Conservation (phyloP, 495 filamentous ascomycete species). For the Bombardia bombarda region DNA sequence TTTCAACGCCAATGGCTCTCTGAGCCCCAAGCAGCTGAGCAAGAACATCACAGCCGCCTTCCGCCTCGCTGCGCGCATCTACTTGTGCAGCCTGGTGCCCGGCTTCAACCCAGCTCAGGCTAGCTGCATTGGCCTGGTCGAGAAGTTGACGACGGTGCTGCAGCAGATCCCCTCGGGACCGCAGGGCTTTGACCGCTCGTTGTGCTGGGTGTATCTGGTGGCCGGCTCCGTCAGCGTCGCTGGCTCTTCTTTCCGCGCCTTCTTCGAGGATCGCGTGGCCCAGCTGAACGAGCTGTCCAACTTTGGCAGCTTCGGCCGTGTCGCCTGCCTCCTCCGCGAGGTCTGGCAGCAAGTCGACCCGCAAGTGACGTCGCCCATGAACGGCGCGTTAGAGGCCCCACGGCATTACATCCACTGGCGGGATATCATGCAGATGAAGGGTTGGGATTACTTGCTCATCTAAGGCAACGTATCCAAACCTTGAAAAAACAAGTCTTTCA, state of each 20-base stretch:
- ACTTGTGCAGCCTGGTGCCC: slow-evolving; percentile 88
- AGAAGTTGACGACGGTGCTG: slow-evolving; percentile 61
- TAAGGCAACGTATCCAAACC: slow-evolving; percentile 29
- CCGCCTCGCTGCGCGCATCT: slow-evolving; percentile 87
- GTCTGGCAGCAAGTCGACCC: slow-evolving; percentile 70
- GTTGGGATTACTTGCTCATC: slow-evolving; percentile 89
- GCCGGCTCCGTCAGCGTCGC: slow-evolving; percentile 67
- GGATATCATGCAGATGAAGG: slow-evolving; percentile 85
- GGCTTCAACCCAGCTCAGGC: slow-evolving; percentile 66
- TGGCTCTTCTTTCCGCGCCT: slow-evolving; percentile 61
- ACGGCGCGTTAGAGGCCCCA: slow-evolving; percentile 34
- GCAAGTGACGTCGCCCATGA: slow-evolving; percentile 30
- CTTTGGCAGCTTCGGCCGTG: slow-evolving; percentile 77
- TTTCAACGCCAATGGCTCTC: slow-evolving; percentile 60
- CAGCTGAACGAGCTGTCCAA: slow-evolving; percentile 66
- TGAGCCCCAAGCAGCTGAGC: slow-evolving; percentile 72
- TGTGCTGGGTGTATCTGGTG: slow-evolving; percentile 89
- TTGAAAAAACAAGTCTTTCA: slow-evolving; percentile 15
- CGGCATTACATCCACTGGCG: slow-evolving; percentile 75
- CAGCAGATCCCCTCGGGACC: slow-evolving; percentile 73
- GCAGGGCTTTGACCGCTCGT: slow-evolving; percentile 77
- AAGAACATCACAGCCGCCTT: slow-evolving; percentile 84
- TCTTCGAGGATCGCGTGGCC: slow-evolving; percentile 63
- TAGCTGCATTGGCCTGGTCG: slow-evolving; percentile 65
- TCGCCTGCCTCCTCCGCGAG: slow-evolving; percentile 69